A percentile compares a stretch with the other conserved stretches of the same genome.
phyloP scores from a whole-genome alignment of 2,329 filamentous ascomycete species.

The Sporothrix phasma region DNA sequence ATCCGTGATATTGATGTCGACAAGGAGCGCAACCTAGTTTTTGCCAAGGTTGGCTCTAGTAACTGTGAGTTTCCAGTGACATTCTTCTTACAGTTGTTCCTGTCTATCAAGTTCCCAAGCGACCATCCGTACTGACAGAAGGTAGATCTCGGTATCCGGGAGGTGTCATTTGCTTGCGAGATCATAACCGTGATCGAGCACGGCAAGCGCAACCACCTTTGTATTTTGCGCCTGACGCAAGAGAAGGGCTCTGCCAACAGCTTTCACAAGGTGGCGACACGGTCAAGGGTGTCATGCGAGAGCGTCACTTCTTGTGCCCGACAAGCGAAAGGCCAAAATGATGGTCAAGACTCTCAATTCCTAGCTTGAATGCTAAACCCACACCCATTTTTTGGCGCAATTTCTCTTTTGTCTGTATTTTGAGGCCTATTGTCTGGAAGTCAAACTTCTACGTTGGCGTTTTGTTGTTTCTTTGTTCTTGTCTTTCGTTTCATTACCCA shows the following conservation, averaged over 20 bases:
- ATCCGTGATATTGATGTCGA: constrained; percentile 70
- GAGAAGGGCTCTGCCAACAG: constrained; percentile 85
- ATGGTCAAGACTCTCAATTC: constrained; percentile 60
- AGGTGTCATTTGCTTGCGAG: constrained; percentile 79
- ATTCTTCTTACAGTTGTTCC: not conserved
- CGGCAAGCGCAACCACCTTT: constrained; percentile 63
- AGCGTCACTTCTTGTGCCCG: constrained; percentile 58
- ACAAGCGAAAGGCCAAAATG: constrained; percentile 56
- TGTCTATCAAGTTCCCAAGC: no score
- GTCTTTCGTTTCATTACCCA: not conserved
- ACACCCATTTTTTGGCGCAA: not conserved
- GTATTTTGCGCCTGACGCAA: constrained; percentile 77
- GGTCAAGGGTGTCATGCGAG: constrained; percentile 57
- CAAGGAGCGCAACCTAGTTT: constrained; percentile 68
- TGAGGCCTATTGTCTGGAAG: not conserved
- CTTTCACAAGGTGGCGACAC: constrained; percentile 74
- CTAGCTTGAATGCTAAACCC: constrained; percentile 20
- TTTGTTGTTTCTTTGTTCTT: not conserved
- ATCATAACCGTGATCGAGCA: constrained; percentile 85
- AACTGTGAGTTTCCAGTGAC: constrained; percentile 64
- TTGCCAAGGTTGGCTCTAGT: constrained; percentile 61
- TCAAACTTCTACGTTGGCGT: not conserved
- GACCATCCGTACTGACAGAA: not conserved
- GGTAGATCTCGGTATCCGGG: constrained; percentile 65
- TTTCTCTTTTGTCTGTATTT: not conserved